These are phyloP conservation scores for Cutaneotrichosporon cyanovorans DNA, from an alignment of 1,284 basidiomycete genomes.

Conservation along the genomic window DNA sequence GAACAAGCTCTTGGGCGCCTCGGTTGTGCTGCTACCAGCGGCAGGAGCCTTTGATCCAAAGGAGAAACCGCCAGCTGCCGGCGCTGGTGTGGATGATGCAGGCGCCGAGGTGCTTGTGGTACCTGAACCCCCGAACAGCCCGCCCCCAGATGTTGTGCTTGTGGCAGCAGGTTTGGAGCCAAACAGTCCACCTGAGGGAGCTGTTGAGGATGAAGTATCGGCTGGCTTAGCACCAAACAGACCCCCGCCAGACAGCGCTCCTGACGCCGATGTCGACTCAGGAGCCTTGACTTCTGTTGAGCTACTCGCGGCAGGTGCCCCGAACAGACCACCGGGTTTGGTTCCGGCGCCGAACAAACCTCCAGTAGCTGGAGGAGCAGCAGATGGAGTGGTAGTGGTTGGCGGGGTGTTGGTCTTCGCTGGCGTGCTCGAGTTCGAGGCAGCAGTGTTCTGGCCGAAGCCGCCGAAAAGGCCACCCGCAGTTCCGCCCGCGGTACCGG, in stretches of 20 bases:
- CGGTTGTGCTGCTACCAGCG: background rate
- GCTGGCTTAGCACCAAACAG: conserved; percentile 24
- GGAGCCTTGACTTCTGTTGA: background rate
- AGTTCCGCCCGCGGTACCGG: background rate
- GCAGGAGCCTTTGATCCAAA: conserved; percentile 6
- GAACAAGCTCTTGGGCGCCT: too few relatives aligned
- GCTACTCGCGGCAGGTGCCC: conserved; percentile 10
- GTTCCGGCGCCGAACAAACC: conserved; percentile 28
- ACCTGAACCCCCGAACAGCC: conserved; percentile 21
- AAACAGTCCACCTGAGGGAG: conserved; percentile 26
- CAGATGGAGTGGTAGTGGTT: conserved; percentile 31
- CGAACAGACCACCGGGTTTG: conserved; percentile 26
- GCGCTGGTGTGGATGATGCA: background rate
- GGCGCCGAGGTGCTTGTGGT: background rate
- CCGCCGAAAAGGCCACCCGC: conserved; percentile 26
- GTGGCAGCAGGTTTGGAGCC: conserved; percentile 16
- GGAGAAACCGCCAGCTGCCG: conserved; percentile 20
- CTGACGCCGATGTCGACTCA: conserved; percentile 4
- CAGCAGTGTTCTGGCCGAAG: conserved; percentile 16
- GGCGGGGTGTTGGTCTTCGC: conserved; percentile 36
- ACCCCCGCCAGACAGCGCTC: conserved; percentile 24
- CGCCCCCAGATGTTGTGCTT: background rate
- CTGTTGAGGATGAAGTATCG: background rate
- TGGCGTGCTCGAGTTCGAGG: conserved; percentile 28
- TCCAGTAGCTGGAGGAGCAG: conserved; percentile 24